Percentiles rank a stretch among this genome's conserved stretches.
Conservation (phyloP, 176 grass and related monocot species). For the Pontederia crassipes region DNA sequence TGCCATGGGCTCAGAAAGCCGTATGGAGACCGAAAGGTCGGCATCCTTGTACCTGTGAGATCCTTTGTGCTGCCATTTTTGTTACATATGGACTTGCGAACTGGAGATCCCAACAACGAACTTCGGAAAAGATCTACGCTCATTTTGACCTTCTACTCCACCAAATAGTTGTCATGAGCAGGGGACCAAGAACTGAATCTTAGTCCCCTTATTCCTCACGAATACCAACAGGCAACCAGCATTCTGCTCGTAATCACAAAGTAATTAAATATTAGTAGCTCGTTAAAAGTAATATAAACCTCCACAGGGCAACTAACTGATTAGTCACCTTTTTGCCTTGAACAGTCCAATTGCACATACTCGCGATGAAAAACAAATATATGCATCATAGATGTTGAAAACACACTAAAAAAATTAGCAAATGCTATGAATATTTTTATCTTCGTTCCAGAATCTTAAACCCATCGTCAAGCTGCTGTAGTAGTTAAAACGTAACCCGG, state of each 20-base stretch:
- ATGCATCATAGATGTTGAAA: too few relatives aligned
- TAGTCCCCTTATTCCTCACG: slow-evolving; percentile 33
- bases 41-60: neutral
- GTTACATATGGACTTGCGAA: slow-evolving; percentile 3
- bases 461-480: too few relatives aligned
- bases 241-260: slow-evolving; percentile 9
- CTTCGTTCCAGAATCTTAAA: too few relatives aligned
- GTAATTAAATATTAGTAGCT: too few relatives aligned
- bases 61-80: slow-evolving; percentile 14
- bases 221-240: neutral
- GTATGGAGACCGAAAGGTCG: neutral
- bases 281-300: too few relatives aligned
- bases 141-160: slow-evolving; percentile 31
- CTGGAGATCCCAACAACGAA: slow-evolving; percentile 42
- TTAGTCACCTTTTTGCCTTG: too few relatives aligned
- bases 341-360: too few relatives aligned
- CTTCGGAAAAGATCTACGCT: slow-evolving; percentile 28
- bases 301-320: too few relatives aligned
- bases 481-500: too few relatives aligned
- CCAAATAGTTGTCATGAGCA: slow-evolving; percentile 14
- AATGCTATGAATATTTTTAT: too few relatives aligned
- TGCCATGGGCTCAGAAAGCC: neutral
- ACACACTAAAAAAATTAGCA: too few relatives aligned
- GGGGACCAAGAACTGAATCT: slow-evolving; percentile 53
- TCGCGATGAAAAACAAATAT: too few relatives aligned